A percentile compares a stretch with the other conserved stretches of the same genome.
Conservation (phyloP, 2,329 filamentous ascomycete genomes). For the Rutstroemia sp. region DNA sequence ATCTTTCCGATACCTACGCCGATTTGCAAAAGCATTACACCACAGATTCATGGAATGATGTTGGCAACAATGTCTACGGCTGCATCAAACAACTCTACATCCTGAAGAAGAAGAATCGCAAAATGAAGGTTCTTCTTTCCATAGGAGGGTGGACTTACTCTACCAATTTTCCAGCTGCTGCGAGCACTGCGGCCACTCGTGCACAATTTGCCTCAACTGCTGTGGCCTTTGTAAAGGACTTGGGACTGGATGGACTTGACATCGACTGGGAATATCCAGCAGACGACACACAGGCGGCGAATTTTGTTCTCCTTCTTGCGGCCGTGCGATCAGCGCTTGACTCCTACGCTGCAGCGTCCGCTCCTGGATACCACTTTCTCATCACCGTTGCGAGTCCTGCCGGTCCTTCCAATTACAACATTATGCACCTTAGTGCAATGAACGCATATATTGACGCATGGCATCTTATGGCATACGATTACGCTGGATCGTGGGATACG, state of each 20-base stretch:
- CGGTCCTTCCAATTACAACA: conserved; percentile 39
- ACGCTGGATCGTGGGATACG: conserved; percentile 57
- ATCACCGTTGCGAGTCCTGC: conserved; percentile 47
- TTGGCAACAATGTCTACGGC: conserved; percentile 68
- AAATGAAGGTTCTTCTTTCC: conserved; percentile 69
- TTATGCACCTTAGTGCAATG: conserved; percentile 40
- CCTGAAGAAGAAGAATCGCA: conserved; percentile 69
- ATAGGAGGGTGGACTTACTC: conserved; percentile 88
- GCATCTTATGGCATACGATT: conserved; percentile 70
- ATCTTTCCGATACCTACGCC: conserved; percentile 60
- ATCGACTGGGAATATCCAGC: conserved; percentile 25
- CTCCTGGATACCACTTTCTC: conserved; percentile 43
- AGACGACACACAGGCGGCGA: conserved; percentile 21
- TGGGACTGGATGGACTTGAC: conserved; percentile 52
- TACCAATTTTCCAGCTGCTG: conserved; percentile 61
- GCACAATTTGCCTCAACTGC: conserved; percentile 61
- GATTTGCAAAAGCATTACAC: conserved; percentile 72
- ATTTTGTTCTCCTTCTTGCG: conserved; percentile 28
- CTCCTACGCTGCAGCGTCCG: conserved; percentile 37
- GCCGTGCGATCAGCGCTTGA: conserved; percentile 37
- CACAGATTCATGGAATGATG: conserved; percentile 62
- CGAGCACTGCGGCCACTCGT: conserved; percentile 54
- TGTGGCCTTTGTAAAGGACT: conserved; percentile 63
- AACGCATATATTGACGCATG: conserved; percentile 44
- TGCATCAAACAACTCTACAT: conserved; percentile 73